Evolutionary conservation across 805 yeast species (phyloP).

Genomic region (Trichomonascus vanleenenianus): DNA sequence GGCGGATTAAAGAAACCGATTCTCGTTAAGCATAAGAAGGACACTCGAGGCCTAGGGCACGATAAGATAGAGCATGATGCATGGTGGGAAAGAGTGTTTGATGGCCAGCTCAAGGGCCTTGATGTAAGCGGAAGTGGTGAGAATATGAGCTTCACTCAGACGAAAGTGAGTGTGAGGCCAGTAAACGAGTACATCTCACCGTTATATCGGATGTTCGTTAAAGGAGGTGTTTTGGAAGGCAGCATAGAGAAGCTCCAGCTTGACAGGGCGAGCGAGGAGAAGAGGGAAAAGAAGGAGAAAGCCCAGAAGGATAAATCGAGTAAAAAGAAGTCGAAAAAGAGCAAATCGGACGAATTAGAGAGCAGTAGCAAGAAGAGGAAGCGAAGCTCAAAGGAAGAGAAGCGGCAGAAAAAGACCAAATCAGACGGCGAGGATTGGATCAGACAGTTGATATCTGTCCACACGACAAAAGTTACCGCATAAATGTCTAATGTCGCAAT

Average conservation of each 20-base stretch:
- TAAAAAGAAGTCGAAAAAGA: constrained; percentile 21
- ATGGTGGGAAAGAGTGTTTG: constrained; percentile 97
- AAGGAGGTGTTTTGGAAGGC: constrained; percentile 79
- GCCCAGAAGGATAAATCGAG: constrained; percentile 20
- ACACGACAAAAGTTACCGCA: neutral
- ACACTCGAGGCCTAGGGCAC: constrained; percentile 85
- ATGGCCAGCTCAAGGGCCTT: constrained; percentile 78
- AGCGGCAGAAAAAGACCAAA: neutral
- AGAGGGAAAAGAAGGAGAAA: constrained; percentile 24
- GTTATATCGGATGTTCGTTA: constrained; percentile 75
- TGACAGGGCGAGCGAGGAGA: constrained; percentile 3
- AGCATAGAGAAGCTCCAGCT: constrained; percentile 10
- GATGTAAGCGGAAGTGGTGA: constrained; percentile 39
- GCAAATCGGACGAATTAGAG: constrained; percentile 15
- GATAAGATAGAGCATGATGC: constrained; percentile 66
- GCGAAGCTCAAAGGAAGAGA: constrained; percentile 17
- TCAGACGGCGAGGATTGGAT: constrained; percentile 6
- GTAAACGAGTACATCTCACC: constrained; percentile 53
- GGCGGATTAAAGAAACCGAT: constrained; percentile 85
- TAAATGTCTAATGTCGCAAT: no score
- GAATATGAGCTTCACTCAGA: constrained; percentile 46
- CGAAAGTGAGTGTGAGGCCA: constrained; percentile 40
- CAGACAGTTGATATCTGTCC: neutral
- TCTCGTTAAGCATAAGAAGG: constrained; percentile 82
- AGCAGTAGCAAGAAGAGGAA: constrained; percentile 21